A percentile compares a stretch with the other conserved stretches of the same genome.
Evolutionary conservation across 2,329 filamentous ascomycete species (phyloP).

Genomic region (Cladorrhinum sp.): DNA sequence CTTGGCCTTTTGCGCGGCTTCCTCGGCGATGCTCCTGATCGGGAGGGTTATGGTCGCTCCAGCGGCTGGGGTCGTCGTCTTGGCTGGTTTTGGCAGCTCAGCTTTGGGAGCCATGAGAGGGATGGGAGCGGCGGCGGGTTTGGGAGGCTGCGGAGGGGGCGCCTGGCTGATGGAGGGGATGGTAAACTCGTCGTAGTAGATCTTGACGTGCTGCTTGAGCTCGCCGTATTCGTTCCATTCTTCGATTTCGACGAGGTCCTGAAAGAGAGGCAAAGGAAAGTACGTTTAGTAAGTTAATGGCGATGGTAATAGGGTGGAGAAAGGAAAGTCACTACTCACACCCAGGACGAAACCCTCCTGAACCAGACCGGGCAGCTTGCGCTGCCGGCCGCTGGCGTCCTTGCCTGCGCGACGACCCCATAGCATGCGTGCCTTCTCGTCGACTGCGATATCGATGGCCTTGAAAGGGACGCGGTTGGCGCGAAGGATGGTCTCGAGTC

Average conservation of each 20-base stretch:
- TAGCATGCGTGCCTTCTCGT: constrained; percentile 82
- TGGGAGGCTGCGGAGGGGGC: constrained; percentile 46
- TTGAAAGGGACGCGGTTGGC: constrained; percentile 94
- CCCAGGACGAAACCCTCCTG: constrained; percentile 83
- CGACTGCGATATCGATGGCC: constrained; percentile 84
- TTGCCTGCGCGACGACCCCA: constrained; percentile 84
- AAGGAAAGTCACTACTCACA: constrained; percentile 52
- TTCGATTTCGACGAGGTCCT: constrained; percentile 93
- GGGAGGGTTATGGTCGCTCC: constrained; percentile 39
- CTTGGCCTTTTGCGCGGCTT: constrained; percentile 64
- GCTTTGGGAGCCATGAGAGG: constrained; percentile 40
- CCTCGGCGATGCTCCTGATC: constrained; percentile 57
- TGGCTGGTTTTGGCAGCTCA: constrained; percentile 25
- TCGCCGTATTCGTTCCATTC: constrained; percentile 99
- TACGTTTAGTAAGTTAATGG: background rate
- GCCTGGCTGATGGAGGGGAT: constrained; percentile 55
- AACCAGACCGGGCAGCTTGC: constrained; percentile 84
- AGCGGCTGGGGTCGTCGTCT: constrained; percentile 9
- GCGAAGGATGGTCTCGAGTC: constrained; percentile 92
- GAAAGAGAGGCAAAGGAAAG: background rate
- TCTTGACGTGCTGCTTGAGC: constrained; percentile 77
- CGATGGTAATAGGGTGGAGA: background rate
- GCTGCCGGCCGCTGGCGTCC: constrained; percentile 54
- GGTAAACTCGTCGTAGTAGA: constrained; percentile 61
- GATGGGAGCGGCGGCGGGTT: constrained; percentile 53